Base-by-base conservation (phyloP, 805 yeast genomes). In the Pichia ethanolica region DNA sequence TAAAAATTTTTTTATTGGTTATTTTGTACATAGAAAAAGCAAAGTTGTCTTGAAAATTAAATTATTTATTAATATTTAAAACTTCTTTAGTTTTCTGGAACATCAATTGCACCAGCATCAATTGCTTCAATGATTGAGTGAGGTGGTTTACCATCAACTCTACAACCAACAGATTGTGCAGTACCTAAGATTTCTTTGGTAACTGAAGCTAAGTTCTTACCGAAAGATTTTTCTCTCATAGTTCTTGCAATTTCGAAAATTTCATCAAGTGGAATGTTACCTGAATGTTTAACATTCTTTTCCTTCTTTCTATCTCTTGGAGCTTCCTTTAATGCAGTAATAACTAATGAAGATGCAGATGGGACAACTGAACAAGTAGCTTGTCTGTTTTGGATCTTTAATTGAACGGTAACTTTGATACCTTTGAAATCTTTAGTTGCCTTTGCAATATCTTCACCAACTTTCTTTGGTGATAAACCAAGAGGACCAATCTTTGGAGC, bases 281-380 rank as follows among this genome's bases (percentile, higher is more conserved):
- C 99, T 73, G 83, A 83, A 88, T 93, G 99, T 83, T 90, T 89
- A 76, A 93, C 87, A 81, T 93, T 91, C 93, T 93, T 93, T 73
- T 93, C 98, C 95, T 93, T 93, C 95, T 93, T 93, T 82, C 97
- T 86, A 85, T 93, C 99, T 87, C 99, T 91, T 72, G 97, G 97
- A 65, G 99, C 89, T 83, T 93, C 99, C 83, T 93, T 93, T 72
- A 93, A 83, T 65, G 99, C 99, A 73, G 97, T 89, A 77, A 93
- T 93, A 73, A 93, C 97, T 69, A 93, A 83, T 65, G 99, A 89
- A 53, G 98, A 91, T 66, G 99, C 99, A 74, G 98, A 84, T 78
- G 99, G 99, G 57, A 93, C 99, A 74, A 93, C 98, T 56, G 97
- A 89, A 66, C 95, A 96, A 65, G 84, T 79, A 69, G 99, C 99